Conservation (phyloP, 306 rosid genomes). For the Cucurbita argyrosperma region DNA sequence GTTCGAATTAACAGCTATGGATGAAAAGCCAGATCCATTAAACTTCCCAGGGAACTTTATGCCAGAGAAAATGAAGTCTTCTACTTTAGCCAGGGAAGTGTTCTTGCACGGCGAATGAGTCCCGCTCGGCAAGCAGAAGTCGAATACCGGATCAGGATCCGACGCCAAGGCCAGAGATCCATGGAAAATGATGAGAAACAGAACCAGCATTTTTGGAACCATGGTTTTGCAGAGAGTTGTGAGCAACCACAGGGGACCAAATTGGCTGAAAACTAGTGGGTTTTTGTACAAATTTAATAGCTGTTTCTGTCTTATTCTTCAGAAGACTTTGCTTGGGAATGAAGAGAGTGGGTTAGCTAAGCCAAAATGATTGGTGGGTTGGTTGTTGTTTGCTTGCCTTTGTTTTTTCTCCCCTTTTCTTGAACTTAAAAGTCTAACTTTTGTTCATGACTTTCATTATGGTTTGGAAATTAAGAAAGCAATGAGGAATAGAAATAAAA, state of each 20-base stretch:
- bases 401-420: slow-evolving; percentile 3
- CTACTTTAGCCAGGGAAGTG: slow-evolving; percentile 43
- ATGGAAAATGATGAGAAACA: slow-evolving; percentile 19
- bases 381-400: background rate
- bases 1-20: slow-evolving; percentile 46
- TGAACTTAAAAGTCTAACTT: background rate
- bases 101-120: slow-evolving; percentile 48
- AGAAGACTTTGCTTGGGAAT: slow-evolving; percentile 18
- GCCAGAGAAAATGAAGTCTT: slow-evolving; percentile 64
- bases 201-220: slow-evolving; percentile 6
- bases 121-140: slow-evolving; percentile 53
- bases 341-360: slow-evolving; percentile 21
- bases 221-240: slow-evolving; percentile 9
- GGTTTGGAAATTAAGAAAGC: background rate
- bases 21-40: slow-evolving; percentile 41
- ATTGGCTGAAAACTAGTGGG: background rate
- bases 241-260: background rate
- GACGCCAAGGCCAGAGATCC: slow-evolving; percentile 32
- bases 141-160: slow-evolving; percentile 80
- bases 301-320: background rate
- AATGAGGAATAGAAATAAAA: background rate
- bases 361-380: slow-evolving; percentile 9
- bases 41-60: slow-evolving; percentile 52
- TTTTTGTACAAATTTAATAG: slow-evolving; percentile 1
- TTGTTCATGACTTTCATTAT: background rate